These are phyloP conservation scores for Fennellomyces sp. DNA, from an alignment of 371 early-diverging fungal genomes.

Conservation along the genomic window DNA sequence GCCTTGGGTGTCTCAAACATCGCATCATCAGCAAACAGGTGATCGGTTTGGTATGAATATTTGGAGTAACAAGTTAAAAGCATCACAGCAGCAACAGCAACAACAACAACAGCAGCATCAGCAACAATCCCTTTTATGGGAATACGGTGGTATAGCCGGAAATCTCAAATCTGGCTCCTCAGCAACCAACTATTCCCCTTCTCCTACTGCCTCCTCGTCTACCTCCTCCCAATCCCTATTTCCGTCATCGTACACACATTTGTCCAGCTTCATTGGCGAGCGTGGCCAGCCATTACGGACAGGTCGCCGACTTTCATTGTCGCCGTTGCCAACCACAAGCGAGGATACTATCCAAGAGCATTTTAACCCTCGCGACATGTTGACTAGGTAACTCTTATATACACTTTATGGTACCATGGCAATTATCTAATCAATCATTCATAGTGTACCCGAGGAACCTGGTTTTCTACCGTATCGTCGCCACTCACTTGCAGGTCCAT, in stretches of 20 bases:
- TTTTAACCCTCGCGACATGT: conserved; percentile 17
- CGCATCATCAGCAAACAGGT: not conserved
- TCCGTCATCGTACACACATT: conserved; percentile 1
- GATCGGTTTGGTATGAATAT: conserved; percentile 7
- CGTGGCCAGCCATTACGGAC: conserved; percentile 4
- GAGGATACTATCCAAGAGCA: conserved; percentile 12
- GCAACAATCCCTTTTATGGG: conserved; percentile 12
- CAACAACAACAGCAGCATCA: conserved; percentile 12
- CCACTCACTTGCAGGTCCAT: conserved; percentile 27
- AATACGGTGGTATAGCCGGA: not conserved
- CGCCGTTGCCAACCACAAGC: conserved; percentile 16
- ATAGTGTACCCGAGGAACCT: conserved; percentile 29
- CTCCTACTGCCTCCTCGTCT: conserved; percentile 13
- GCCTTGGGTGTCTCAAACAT: not conserved
- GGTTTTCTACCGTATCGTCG: conserved; percentile 22
- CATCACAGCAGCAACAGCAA: conserved; percentile 15
- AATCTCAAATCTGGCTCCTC: not conserved
- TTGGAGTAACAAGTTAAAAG: conserved; percentile 6
- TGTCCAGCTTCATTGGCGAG: not conserved
- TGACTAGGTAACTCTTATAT: conserved; percentile 21
- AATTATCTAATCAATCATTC: not conserved
- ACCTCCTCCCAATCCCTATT: conserved; percentile 18
- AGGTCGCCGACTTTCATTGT: conserved; percentile 21
- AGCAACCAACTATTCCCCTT: conserved; percentile 8
- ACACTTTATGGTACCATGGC: not conserved